Evolutionary conservation across 2,329 filamentous ascomycete genomes (phyloP).

Genomic region (Pseudocercospora macadamiae): DNA sequence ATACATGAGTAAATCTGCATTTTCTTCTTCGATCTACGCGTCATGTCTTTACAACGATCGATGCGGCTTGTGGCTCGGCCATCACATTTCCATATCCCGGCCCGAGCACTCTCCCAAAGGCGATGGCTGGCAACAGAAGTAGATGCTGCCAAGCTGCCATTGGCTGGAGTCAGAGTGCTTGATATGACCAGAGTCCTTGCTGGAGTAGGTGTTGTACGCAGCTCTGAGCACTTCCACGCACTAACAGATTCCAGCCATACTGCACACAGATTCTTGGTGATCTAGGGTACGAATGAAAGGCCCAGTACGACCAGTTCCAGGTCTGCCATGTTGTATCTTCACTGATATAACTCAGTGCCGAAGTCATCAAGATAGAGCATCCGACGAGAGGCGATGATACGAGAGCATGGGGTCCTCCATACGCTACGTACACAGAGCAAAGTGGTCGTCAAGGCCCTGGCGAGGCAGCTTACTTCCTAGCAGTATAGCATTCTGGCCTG

Average conservation of each 20-base stretch:
- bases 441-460: slow-evolving; percentile 66
- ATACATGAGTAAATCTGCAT: not conserved
- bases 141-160: slow-evolving; percentile 61
- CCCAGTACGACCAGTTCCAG: slow-evolving; percentile 35
- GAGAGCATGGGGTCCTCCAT: slow-evolving; percentile 93
- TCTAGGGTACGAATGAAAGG: slow-evolving; percentile 70
- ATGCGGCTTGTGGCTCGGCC: slow-evolving; percentile 23
- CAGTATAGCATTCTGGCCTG: slow-evolving; percentile 57
- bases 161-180: slow-evolving; percentile 84
- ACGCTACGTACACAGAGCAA: slow-evolving; percentile 70
- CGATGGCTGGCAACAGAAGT: slow-evolving; percentile 48
- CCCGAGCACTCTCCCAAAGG: slow-evolving; percentile 25
- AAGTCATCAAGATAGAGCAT: slow-evolving; percentile 97
- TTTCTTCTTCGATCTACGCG: not conserved
- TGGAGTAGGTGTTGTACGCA: slow-evolving; percentile 61
- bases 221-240: not conserved
- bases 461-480: slow-evolving; percentile 92
- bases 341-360: slow-evolving; percentile 79
- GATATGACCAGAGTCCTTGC: slow-evolving; percentile 97
- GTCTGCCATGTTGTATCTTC: slow-evolving; percentile 38
- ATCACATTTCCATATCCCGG: slow-evolving; percentile 7
- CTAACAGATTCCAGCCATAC: slow-evolving; percentile 69
- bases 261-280: slow-evolving; percentile 97
- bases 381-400: slow-evolving; percentile 91
- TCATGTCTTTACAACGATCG: slow-evolving; percentile 29